Conservation (phyloP, 805 yeast species). For the Wickerhamomyces tratensis region DNA sequence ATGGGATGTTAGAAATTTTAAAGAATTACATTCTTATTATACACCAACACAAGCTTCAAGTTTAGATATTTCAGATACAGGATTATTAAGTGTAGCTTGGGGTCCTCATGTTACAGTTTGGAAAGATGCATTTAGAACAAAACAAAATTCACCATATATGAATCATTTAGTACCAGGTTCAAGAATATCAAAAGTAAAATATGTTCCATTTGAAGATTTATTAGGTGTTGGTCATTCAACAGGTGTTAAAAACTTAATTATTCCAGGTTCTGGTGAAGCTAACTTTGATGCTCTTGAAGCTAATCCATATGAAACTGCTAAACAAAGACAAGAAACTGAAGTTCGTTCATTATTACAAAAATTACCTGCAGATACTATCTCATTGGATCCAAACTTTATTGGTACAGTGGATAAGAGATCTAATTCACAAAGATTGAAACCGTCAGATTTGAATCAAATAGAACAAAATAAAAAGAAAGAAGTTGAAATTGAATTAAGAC, state of each 20-base stretch:
- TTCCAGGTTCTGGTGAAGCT: conserved; percentile 98
- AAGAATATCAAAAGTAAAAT: conserved; percentile 53
- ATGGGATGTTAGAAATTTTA: conserved; percentile 88
- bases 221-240: conserved; percentile 76
- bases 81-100: conserved; percentile 84
- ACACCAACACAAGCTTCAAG: conserved; percentile 83
- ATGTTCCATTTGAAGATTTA: conserved; percentile 96
- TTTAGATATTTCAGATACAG: conserved; percentile 77
- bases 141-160: conserved; percentile 86
- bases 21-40: conserved; percentile 50
- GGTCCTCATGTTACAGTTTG: conserved; percentile 93
- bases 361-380: conserved; percentile 84
- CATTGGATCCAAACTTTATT: conserved; percentile 79
- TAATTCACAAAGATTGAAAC: conserved; percentile 49
- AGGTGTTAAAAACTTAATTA: conserved; percentile 76
- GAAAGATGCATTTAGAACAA: conserved; percentile 71
- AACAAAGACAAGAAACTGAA: conserved; percentile 91
- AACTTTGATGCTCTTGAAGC: conserved; percentile 89
- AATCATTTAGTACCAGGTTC: conserved; percentile 77
- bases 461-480: conserved; percentile 41
- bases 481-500: conserved; percentile 30
- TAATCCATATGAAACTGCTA: conserved; percentile 86
- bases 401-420: conserved; percentile 78
- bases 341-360: conserved; percentile 80
- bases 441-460: conserved; percentile 38